phyloP scores from a whole-genome alignment of 345 rosid genomes.

The Jatropha curcas region DNA sequence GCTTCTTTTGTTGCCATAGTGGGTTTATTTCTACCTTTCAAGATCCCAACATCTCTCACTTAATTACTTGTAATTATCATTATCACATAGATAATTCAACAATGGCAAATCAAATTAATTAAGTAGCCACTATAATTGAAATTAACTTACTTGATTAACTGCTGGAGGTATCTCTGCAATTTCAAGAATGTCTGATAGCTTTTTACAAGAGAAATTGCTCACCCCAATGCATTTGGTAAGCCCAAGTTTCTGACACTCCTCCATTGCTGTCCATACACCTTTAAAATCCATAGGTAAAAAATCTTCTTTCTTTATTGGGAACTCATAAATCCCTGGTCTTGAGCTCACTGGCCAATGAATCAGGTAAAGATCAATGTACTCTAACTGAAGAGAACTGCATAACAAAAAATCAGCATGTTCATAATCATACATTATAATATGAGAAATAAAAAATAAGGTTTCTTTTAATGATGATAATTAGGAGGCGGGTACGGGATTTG shows the following conservation, averaged over 20 bases:
- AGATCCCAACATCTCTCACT: neutral
- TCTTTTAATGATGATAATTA: no score
- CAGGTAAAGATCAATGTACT: slow-evolving; percentile 67
- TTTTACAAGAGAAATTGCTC: slow-evolving; percentile 78
- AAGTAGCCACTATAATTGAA: neutral
- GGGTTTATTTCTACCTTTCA: slow-evolving; percentile 86
- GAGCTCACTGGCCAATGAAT: slow-evolving; percentile 90
- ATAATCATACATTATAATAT: no score
- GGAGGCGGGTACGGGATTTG: neutral
- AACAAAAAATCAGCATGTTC: neutral
- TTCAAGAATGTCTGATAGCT: slow-evolving; percentile 56
- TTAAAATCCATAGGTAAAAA: slow-evolving; percentile 60
- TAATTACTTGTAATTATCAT: neutral
- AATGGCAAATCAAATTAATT: neutral
- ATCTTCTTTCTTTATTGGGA: slow-evolving; percentile 68
- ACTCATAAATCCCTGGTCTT: slow-evolving; percentile 55
- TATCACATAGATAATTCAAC: neutral
- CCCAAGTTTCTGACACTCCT: slow-evolving; percentile 63
- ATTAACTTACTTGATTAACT: slow-evolving; percentile 60
- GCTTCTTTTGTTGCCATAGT: slow-evolving; percentile 72
- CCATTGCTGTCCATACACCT: slow-evolving; percentile 79
- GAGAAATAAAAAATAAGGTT: no score
- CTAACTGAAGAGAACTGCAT: slow-evolving; percentile 63
- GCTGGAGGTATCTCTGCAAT: slow-evolving; percentile 70
- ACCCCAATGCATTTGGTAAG: slow-evolving; percentile 76